Evolutionary conservation across 371 early-diverging fungal genomes (phyloP).

Genomic region (Mucor indicus): DNA sequence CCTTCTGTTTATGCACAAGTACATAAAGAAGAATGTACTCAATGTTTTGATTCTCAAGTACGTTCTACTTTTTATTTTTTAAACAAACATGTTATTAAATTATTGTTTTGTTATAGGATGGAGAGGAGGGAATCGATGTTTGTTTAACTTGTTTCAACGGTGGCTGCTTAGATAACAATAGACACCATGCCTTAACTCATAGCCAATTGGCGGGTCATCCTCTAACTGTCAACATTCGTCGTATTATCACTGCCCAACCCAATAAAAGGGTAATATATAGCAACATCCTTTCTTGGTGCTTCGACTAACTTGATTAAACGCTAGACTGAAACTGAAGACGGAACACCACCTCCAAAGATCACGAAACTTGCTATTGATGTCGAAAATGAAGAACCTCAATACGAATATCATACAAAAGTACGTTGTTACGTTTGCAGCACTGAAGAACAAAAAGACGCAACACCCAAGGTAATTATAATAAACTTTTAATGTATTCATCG

Average conservation of each 20-base stretch:
- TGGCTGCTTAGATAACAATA: slow-evolving; percentile 65
- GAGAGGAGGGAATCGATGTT: slow-evolving; percentile 80
- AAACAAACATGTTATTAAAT: no score
- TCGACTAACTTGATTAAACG: slow-evolving; percentile 1
- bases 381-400: slow-evolving; percentile 66
- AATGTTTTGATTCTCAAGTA: slow-evolving; percentile 90
- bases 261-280: slow-evolving; percentile 28
- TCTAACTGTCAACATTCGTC: slow-evolving; percentile 82
- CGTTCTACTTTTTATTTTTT: no score
- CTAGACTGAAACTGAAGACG: slow-evolving; percentile 33
- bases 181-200: slow-evolving; percentile 78
- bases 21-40: slow-evolving; percentile 94
- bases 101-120: slow-evolving; percentile 43
- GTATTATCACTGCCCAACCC: slow-evolving; percentile 41
- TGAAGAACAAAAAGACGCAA: slow-evolving; percentile 27
- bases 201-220: slow-evolving; percentile 69
- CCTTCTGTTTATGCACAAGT: slow-evolving; percentile 59
- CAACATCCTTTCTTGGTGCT: not conserved
- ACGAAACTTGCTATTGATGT: slow-evolving; percentile 85
- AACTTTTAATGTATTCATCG: not conserved
- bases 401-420: slow-evolving; percentile 64
- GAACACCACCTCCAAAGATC: slow-evolving; percentile 79
- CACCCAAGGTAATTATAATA: slow-evolving; percentile 25
- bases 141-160: slow-evolving; percentile 94
- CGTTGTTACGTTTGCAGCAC: slow-evolving; percentile 71